Conservation (phyloP, 2,329 filamentous ascomycete genomes). For the Fusarium nanum region DNA sequence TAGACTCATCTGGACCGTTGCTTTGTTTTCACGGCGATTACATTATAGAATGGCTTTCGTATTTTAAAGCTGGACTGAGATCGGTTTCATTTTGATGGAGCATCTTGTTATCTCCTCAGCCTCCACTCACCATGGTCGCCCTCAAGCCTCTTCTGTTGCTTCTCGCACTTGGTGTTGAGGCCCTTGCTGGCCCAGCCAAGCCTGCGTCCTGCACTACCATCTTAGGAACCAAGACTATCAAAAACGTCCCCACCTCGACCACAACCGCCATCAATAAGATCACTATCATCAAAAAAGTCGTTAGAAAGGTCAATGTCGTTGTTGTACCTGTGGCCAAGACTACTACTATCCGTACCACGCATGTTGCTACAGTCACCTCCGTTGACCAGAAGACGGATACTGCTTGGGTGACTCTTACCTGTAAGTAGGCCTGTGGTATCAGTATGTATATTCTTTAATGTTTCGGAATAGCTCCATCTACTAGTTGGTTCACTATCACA, state of each 20-base stretch:
- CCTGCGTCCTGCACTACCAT: not conserved
- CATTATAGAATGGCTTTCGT: too few species aligned
- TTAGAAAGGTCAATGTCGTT: not conserved
- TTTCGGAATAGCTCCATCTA: too few species aligned
- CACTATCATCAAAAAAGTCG: not conserved
- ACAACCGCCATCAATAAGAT: not conserved
- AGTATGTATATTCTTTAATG: too few species aligned
- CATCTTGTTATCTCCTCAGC: not conserved
- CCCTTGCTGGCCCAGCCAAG: not conserved
- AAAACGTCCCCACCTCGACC: not conserved
- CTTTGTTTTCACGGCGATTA: not conserved
- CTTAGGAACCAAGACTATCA: not conserved
- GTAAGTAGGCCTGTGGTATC: too few species aligned
- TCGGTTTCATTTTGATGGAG: too few species aligned
- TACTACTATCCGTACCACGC: not conserved
- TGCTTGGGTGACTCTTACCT: too few species aligned
- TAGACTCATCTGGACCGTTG: not conserved
- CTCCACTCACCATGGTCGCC: not conserved
- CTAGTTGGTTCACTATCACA: too few species aligned
- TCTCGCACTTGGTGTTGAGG: not conserved
- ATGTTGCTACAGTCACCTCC: not conserved
- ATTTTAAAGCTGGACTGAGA: too few species aligned
- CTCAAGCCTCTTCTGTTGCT: not conserved
- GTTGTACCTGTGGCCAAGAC: not conserved
- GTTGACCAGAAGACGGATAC: not conserved